Percentiles rank a stretch among this genome's conserved stretches.
phyloP scores from a whole-genome alignment of 352 stramenopile genomes.

The Phytophthora lateralis region DNA sequence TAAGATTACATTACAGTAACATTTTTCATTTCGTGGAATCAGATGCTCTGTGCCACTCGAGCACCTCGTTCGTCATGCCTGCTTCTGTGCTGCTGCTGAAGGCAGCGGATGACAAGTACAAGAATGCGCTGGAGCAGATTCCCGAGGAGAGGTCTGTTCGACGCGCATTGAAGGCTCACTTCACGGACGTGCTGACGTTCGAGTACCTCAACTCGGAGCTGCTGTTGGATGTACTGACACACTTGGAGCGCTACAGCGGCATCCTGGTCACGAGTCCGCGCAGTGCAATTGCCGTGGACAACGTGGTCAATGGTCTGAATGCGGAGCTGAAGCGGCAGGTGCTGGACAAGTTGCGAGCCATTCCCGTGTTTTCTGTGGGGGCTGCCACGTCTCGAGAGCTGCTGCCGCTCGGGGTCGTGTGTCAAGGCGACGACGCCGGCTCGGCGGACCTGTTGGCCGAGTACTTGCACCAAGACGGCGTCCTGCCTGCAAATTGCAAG shows the following conservation, averaged over 20 bases:
- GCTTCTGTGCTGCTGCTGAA: slow-evolving; percentile 70
- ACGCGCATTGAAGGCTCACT: slow-evolving; percentile 32
- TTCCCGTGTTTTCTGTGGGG: slow-evolving; percentile 68
- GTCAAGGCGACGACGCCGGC: slow-evolving; percentile 67
- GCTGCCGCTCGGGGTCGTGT: slow-evolving; percentile 52
- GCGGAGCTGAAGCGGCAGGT: slow-evolving; percentile 19
- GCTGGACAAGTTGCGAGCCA: slow-evolving; percentile 34
- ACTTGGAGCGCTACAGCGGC: slow-evolving; percentile 57
- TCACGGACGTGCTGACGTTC: slow-evolving; percentile 74
- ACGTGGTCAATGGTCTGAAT: slow-evolving; percentile 41
- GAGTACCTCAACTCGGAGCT: slow-evolving; percentile 59
- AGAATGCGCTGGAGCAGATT: slow-evolving; percentile 36
- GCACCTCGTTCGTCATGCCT: slow-evolving; percentile 4
- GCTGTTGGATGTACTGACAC: slow-evolving; percentile 43
- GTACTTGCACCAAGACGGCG: slow-evolving; percentile 48
- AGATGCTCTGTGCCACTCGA: not conserved
- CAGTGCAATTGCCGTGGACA: slow-evolving; percentile 56
- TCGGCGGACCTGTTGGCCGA: slow-evolving; percentile 66
- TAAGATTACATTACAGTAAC: not conserved
- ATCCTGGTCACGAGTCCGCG: slow-evolving; percentile 82
- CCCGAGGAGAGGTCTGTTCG: not conserved
- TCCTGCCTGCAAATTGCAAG: slow-evolving; percentile 38
- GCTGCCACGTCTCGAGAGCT: slow-evolving; percentile 69
- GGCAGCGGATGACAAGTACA: slow-evolving; percentile 64
- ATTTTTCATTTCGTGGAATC: not conserved